phyloP scores from a whole-genome alignment of 345 rosid species.

The Garcia nutans region DNA sequence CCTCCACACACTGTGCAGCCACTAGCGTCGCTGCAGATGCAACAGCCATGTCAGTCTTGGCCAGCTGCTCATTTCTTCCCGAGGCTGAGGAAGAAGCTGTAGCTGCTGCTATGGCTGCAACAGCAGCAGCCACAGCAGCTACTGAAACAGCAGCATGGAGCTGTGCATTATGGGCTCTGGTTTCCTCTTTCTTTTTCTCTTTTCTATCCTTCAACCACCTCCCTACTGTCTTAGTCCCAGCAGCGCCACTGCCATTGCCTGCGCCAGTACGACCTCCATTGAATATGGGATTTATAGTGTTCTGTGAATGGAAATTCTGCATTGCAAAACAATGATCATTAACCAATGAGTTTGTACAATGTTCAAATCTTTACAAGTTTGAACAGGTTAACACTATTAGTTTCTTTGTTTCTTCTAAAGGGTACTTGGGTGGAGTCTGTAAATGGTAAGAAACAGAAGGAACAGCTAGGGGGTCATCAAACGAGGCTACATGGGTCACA shows the following conservation, averaged over 20 bases:
- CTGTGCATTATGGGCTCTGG: slow-evolving; percentile 79
- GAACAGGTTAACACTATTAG: background rate
- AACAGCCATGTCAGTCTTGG: slow-evolving; percentile 78
- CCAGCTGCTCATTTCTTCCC: slow-evolving; percentile 58
- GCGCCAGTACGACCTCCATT: slow-evolving; percentile 49
- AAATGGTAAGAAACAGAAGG: slow-evolving; percentile 8
- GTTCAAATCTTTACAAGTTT: background rate
- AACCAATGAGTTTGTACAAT: background rate
- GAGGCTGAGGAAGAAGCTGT: slow-evolving; percentile 64
- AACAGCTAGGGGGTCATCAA: background rate
- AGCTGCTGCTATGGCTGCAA: slow-evolving; percentile 82
- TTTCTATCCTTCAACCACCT: slow-evolving; percentile 97
- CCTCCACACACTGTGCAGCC: slow-evolving; percentile 98
- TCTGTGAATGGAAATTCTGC: slow-evolving; percentile 84
- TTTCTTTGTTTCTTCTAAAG: background rate
- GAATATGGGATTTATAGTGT: slow-evolving; percentile 76
- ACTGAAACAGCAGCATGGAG: slow-evolving; percentile 89
- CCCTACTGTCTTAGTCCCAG: slow-evolving; percentile 76
- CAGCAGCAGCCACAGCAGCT: slow-evolving; percentile 87
- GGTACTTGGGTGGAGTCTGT: background rate
- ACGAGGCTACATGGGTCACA: background rate
- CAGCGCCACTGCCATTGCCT: slow-evolving; percentile 50
- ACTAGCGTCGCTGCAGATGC: slow-evolving; percentile 93
- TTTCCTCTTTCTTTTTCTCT: slow-evolving; percentile 93
- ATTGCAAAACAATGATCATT: background rate